Percentiles rank a stretch among this genome's conserved stretches.
phyloP scores from a whole-genome alignment of 1,139 yeast genomes.

The Lodderomyces margitis region DNA sequence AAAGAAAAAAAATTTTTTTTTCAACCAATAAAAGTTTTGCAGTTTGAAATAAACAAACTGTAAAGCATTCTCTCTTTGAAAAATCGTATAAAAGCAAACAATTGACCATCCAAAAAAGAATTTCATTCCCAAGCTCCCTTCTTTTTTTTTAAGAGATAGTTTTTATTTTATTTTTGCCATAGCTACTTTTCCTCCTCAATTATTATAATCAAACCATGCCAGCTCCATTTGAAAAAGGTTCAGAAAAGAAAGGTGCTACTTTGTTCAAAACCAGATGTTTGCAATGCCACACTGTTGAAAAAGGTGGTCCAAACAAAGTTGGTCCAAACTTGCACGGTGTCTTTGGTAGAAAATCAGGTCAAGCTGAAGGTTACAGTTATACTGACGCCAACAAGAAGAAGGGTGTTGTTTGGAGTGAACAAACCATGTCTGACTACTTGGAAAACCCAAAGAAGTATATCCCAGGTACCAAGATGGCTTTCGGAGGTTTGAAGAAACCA shows the following conservation, averaged over 20 bases:
- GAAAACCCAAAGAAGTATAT: constrained; percentile 99
- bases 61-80: not conserved
- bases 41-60: constrained; percentile 9
- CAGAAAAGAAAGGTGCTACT: constrained; percentile 97
- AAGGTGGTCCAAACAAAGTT: constrained; percentile 97
- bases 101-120: not conserved
- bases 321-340: constrained; percentile 98
- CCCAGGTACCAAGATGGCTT: constrained; percentile 99
- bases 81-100: not conserved
- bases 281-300: constrained; percentile 97
- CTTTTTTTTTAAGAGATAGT: not conserved
- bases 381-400: constrained; percentile 98
- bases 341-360: constrained; percentile 89
- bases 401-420: constrained; percentile 85
- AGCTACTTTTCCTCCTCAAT: not conserved
- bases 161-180: not conserved
- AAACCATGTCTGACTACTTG: constrained; percentile 90
- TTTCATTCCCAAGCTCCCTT: not conserved
- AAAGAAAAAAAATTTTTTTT: not conserved
- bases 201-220: constrained; percentile 39
- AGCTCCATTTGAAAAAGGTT: constrained; percentile 70
- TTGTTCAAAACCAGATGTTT: constrained; percentile 98
- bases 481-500: constrained; percentile 98
- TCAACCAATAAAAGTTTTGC: constrained; percentile 9
- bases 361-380: constrained; percentile 90